phyloP scores from a whole-genome alignment of 2,329 filamentous ascomycete species.

The Aureobasidium melanogenum region DNA sequence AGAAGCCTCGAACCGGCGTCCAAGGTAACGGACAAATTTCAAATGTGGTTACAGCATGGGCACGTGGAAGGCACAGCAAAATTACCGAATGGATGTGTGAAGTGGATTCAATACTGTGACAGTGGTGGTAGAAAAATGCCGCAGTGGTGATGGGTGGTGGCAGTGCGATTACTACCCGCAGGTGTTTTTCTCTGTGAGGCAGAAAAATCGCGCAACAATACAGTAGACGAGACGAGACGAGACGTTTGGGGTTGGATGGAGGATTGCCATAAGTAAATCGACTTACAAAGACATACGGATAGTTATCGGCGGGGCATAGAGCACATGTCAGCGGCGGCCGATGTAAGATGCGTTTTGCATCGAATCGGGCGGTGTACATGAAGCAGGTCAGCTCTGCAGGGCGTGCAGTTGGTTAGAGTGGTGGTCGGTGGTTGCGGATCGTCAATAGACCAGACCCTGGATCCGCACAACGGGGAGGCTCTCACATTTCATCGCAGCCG shows the following conservation, averaged over 20 bases:
- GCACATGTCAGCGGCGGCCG: constrained; percentile 5
- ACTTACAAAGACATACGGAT: not conserved
- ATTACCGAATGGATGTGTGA: not conserved
- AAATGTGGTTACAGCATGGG: not conserved
- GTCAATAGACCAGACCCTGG: not conserved
- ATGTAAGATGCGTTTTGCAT: not conserved
- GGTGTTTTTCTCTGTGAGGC: not conserved
- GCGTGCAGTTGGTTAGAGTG: not conserved
- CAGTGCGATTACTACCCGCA: not conserved
- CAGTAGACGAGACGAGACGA: not conserved
- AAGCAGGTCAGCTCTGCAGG: constrained; percentile 2
- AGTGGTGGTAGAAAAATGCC: not conserved
- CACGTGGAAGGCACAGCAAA: constrained; percentile 7
- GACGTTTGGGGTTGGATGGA: not conserved
- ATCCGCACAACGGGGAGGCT: not conserved
- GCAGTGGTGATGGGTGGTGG: not conserved
- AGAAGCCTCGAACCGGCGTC: not conserved
- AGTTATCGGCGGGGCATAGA: not conserved
- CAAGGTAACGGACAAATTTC: not conserved
- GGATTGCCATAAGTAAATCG: not conserved
- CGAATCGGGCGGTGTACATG: constrained; percentile 5
- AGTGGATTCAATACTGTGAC: not conserved
- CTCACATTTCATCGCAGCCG: not conserved
- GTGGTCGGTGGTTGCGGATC: too few relatives aligned
- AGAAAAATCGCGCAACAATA: constrained; percentile 11